Conservation (phyloP, 805 yeast genomes). For the Lipomyces orientalis region DNA sequence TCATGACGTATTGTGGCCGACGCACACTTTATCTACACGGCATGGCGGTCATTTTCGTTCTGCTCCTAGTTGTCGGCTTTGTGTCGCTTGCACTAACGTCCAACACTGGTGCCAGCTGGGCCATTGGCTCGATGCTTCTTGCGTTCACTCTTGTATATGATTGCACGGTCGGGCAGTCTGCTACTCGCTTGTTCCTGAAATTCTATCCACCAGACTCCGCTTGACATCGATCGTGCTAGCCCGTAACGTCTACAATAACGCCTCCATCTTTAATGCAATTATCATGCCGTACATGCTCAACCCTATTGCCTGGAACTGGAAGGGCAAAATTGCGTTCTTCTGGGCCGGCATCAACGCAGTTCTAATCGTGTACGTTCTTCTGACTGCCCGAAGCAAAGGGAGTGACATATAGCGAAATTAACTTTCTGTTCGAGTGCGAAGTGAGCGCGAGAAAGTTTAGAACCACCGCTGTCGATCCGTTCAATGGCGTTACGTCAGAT, state of each 20-base stretch:
- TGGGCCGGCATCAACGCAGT: conserved; percentile 47
- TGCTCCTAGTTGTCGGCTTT: conserved; percentile 32
- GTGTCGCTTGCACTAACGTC: conserved; percentile 22
- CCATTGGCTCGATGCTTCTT: conserved; percentile 53
- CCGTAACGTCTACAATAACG: conserved; percentile 44
- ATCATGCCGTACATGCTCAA: conserved; percentile 57
- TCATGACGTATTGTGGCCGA: conserved; percentile 15
- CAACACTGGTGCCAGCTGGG: conserved; percentile 33
- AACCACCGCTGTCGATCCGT: conserved; percentile 9
- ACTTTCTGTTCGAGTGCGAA: conserved; percentile 51
- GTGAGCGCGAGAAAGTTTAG: conserved; percentile 18
- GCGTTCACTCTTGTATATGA: conserved; percentile 56
- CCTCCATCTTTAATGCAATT: conserved; percentile 36
- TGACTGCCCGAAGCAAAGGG: conserved; percentile 65
- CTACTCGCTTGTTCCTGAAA: conserved; percentile 51
- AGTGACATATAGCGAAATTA: conserved; percentile 66
- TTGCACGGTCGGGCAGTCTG: conserved; percentile 52
- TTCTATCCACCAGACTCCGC: too few species aligned
- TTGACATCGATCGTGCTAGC: conserved; percentile 52
- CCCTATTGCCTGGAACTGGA: conserved; percentile 48
- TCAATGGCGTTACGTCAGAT: too few species aligned
- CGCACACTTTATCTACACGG: conserved; percentile 35
- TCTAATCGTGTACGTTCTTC: conserved; percentile 51
- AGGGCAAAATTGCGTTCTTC: too few species aligned
- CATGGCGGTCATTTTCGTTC: conserved; percentile 4